Percentiles rank a stretch among this genome's conserved stretches.
phyloP scores from a whole-genome alignment of 2,329 filamentous ascomycete genomes.

The Talaromyces piceae region DNA sequence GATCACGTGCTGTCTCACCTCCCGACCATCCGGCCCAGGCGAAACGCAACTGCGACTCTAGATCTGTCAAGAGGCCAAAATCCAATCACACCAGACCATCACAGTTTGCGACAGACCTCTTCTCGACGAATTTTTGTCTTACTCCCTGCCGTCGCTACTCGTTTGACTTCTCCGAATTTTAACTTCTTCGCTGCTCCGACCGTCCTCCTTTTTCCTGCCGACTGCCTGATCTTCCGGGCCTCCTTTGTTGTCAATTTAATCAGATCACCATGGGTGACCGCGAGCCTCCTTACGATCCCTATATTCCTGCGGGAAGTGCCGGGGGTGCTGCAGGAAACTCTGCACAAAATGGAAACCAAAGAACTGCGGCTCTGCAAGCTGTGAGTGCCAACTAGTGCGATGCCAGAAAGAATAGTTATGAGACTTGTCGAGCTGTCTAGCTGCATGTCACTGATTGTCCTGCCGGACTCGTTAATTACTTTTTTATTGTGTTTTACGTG shows the following conservation, averaged over 20 bases:
- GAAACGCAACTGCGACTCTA: neutral
- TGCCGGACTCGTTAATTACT: neutral
- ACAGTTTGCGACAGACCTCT: neutral
- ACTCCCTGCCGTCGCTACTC: neutral
- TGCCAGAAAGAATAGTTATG: neutral
- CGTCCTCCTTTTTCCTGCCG: neutral
- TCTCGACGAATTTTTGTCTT: too few relatives aligned
- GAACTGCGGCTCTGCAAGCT: conserved; percentile 70
- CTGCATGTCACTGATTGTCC: neutral
- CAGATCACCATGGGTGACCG: conserved; percentile 46
- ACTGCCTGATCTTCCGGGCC: neutral
- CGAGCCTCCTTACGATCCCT: conserved; percentile 73
- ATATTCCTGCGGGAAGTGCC: conserved; percentile 57
- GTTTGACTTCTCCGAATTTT: neutral
- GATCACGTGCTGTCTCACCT: conserved; percentile 1
- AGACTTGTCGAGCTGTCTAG: neutral
- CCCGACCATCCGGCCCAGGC: neutral
- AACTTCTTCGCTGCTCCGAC: neutral
- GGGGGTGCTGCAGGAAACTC: conserved; percentile 53
- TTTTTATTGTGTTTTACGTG: neutral
- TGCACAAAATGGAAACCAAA: conserved; percentile 49
- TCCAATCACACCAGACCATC: neutral
- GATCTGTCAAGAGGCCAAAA: neutral
- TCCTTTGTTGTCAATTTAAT: neutral
- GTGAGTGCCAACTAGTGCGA: conserved; percentile 51